Evolutionary conservation across 495 filamentous ascomycete genomes (phyloP).

Genomic region (Aspergillus bertholletiae): DNA sequence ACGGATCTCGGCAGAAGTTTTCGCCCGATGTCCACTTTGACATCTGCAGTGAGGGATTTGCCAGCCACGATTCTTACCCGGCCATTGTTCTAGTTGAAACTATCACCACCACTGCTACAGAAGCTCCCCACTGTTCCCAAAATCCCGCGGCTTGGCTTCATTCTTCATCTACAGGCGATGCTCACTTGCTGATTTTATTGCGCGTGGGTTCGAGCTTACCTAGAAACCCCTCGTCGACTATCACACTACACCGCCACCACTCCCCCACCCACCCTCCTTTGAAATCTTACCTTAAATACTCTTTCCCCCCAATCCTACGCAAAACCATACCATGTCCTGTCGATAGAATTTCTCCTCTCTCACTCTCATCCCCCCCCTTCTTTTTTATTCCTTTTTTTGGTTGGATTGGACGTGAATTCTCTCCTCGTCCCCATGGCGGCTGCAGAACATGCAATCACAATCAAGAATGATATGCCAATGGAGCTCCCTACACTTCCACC

Average conservation of each 20-base stretch:
- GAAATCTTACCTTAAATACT: conserved; percentile 22
- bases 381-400: conserved; percentile 19
- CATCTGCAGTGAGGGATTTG: conserved; percentile 11
- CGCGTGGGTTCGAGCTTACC: conserved; percentile 19
- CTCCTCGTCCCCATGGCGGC: conserved; percentile 36
- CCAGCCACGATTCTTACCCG: conserved; percentile 10
- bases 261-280: conserved; percentile 7
- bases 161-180: conserved; percentile 16
- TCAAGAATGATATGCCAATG: conserved; percentile 38
- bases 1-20: conserved; percentile 33
- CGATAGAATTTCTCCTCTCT: conserved; percentile 10
- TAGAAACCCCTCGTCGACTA: conserved; percentile 14
- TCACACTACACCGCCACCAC: conserved; percentile 33
- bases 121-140: conserved; percentile 12
- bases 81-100: conserved; percentile 11
- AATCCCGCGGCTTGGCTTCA: conserved; percentile 8
- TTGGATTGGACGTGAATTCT: conserved; percentile 1
- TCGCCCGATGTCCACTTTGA: conserved; percentile 17
- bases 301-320: neutral
- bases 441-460: conserved; percentile 37
- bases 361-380: neutral
- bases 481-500: conserved; percentile 41
- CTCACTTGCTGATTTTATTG: conserved; percentile 12
- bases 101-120: no score
- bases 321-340: conserved; percentile 18